phyloP scores from a whole-genome alignment of 306 rosid genomes.

The Cyamopsis tetragonoloba region DNA sequence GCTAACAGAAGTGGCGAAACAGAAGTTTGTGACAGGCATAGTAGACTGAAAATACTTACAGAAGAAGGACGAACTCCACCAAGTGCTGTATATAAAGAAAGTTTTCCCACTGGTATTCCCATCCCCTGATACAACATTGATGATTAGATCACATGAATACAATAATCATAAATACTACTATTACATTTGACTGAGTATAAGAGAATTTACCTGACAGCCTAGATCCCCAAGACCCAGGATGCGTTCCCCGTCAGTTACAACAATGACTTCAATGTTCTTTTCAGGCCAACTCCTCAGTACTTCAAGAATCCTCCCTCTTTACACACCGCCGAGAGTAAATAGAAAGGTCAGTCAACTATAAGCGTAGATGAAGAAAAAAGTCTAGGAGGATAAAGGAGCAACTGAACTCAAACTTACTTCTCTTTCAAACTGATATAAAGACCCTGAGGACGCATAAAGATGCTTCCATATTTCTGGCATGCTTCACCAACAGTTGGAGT shows the following conservation, averaged over 20 bases:
- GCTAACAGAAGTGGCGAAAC: too few relatives aligned
- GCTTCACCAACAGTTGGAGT: slow-evolving; percentile 99
- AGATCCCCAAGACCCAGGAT: slow-evolving; percentile 96
- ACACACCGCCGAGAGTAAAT: slow-evolving; percentile 10
- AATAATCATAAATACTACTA: background rate
- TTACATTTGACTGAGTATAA: background rate
- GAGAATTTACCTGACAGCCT: slow-evolving; percentile 76
- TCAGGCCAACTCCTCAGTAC: slow-evolving; percentile 97
- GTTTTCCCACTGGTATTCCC: slow-evolving; percentile 99
- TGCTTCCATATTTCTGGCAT: slow-evolving; percentile 95
- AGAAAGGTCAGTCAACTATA: slow-evolving; percentile 18
- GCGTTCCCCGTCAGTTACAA: slow-evolving; percentile 95
- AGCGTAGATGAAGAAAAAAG: background rate
- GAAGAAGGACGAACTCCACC: slow-evolving; percentile 96
- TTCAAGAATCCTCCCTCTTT: slow-evolving; percentile 88
- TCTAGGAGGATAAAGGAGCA: background rate
- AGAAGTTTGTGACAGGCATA: background rate
- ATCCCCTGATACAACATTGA: slow-evolving; percentile 59
- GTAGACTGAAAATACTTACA: slow-evolving; percentile 45
- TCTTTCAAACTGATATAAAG: slow-evolving; percentile 91
- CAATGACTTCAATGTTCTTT: slow-evolving; percentile 92
- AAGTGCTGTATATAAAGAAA: slow-evolving; percentile 84
- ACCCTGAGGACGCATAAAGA: slow-evolving; percentile 81
- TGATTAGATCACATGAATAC: slow-evolving; percentile 6
- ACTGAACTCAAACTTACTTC: slow-evolving; percentile 54